A percentile compares a stretch with the other conserved stretches of the same genome.
These are phyloP conservation scores for Colletotrichum lupini DNA, from an alignment of 2,329 filamentous ascomycete species.

Conservation along the genomic window DNA sequence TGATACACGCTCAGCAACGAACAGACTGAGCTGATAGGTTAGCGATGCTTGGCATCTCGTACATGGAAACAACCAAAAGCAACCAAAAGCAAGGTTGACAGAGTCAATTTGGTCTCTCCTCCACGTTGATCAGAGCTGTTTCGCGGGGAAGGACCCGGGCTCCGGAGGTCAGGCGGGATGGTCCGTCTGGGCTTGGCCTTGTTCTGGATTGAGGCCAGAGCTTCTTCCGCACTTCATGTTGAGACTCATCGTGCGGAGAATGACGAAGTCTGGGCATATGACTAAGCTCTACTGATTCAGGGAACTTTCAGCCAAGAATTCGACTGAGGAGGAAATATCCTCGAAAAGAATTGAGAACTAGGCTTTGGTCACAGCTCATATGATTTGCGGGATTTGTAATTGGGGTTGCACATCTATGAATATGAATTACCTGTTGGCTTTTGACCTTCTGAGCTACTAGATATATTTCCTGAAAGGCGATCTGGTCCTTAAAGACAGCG, in stretches of 20 bases:
- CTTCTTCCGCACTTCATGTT: neutral
- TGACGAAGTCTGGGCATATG: neutral
- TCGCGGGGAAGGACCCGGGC: slow-evolving; percentile 30
- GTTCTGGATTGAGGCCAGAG: neutral
- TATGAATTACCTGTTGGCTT: too few species aligned
- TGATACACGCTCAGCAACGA: slow-evolving; percentile 21
- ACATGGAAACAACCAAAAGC: slow-evolving; percentile 10
- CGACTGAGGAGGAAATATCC: too few species aligned
- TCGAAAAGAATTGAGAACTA: too few species aligned
- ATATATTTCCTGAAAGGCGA: too few species aligned
- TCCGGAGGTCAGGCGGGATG: slow-evolving; percentile 32
- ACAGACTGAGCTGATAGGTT: slow-evolving; percentile 15
- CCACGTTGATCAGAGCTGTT: neutral
- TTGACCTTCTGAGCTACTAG: too few species aligned
- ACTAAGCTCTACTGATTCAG: neutral
- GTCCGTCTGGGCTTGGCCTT: slow-evolving; percentile 8
- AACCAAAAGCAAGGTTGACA: slow-evolving; percentile 14
- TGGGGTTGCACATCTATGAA: too few species aligned
- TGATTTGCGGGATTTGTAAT: too few species aligned
- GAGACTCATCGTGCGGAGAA: neutral
- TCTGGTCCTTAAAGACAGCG: too few species aligned
- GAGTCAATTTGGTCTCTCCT: neutral
- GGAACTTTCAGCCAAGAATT: too few species aligned
- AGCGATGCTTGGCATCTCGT: slow-evolving; percentile 30
- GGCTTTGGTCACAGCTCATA: too few species aligned